These are phyloP conservation scores for Kazachstania bromeliacearum DNA, from an alignment of 805 yeast genomes.

Conservation along the genomic window DNA sequence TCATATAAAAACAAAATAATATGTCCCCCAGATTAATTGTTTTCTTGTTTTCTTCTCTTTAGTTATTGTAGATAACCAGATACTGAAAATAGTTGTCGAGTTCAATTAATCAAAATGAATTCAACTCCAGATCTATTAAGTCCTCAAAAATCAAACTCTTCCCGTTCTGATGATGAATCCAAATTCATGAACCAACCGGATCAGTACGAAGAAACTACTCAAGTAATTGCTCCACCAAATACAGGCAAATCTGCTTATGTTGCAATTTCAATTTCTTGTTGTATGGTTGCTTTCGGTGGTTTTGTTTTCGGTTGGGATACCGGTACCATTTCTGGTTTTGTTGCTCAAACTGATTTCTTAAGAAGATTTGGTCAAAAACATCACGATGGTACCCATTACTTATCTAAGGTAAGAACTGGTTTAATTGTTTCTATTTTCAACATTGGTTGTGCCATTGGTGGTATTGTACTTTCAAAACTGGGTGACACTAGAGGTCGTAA, in stretches of 20 bases:
- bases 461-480: conserved; percentile 46
- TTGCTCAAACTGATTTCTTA: conserved; percentile 50
- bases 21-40: too few relatives aligned
- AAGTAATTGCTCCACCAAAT: conserved; percentile 2
- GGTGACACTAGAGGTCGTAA: conserved; percentile 64
- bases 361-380: conserved; percentile 41
- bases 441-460: conserved; percentile 71
- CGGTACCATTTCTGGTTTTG: conserved; percentile 67
- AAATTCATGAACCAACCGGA: conserved; percentile 11
- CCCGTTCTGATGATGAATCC: conserved; percentile 8
- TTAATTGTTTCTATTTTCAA: conserved; percentile 50
- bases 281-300: conserved; percentile 27
- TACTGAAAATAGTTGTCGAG: too few relatives aligned
- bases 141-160: conserved; percentile 12
- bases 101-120: conserved; percentile 10
- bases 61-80: too few relatives aligned
- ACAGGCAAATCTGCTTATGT: conserved; percentile 26
- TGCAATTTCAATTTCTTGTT: conserved; percentile 28
- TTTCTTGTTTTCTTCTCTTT: too few relatives aligned
- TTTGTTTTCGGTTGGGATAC: conserved; percentile 62
- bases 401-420: conserved; percentile 43
- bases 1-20: too few relatives aligned
- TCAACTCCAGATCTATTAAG: conserved; percentile 12
- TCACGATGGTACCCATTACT: conserved; percentile 32
- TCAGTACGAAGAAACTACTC: conserved; percentile 2